These are phyloP conservation scores for Colletotrichum nymphaeae DNA, from an alignment of 2,329 filamentous ascomycete species.

Conservation along the genomic window DNA sequence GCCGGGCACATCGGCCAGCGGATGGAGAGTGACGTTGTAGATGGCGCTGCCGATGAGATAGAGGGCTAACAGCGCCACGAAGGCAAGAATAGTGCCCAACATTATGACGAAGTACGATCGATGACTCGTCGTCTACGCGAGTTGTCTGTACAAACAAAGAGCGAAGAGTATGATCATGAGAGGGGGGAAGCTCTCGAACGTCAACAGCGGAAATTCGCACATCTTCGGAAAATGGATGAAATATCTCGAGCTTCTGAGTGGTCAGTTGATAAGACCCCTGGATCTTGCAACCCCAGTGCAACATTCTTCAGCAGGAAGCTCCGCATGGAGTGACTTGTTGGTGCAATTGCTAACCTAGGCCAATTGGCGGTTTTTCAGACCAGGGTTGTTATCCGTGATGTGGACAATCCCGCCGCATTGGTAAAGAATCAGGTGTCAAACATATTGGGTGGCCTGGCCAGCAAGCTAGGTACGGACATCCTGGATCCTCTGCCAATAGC, in stretches of 20 bases:
- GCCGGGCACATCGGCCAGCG: constrained; percentile 39
- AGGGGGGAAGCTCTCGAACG: not conserved
- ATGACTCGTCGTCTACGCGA: not conserved
- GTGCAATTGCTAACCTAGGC: too few relatives aligned
- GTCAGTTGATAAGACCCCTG: not conserved
- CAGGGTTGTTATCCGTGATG: too few relatives aligned
- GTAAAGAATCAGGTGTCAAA: too few relatives aligned
- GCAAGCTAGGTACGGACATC: too few relatives aligned
- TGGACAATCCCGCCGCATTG: too few relatives aligned
- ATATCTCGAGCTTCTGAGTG: constrained; percentile 10
- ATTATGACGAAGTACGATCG: not conserved
- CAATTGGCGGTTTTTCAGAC: too few relatives aligned
- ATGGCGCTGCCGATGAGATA: constrained; percentile 33
- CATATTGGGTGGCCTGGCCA: too few relatives aligned
- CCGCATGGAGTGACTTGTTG: not conserved
- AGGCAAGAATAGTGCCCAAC: not conserved
- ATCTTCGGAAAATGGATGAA: not conserved
- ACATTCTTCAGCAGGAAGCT: constrained; percentile 1
- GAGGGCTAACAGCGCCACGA: constrained; percentile 1
- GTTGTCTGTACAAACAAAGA: not conserved
- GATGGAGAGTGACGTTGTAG: constrained; percentile 40
- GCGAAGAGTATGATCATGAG: not conserved
- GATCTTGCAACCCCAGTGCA: not conserved
- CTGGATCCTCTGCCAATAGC: too few relatives aligned
- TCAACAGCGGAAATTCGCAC: not conserved